Evolutionary conservation across 1,284 basidiomycete genomes (phyloP).

Genomic region (Papiliotrema terrestris): DNA sequence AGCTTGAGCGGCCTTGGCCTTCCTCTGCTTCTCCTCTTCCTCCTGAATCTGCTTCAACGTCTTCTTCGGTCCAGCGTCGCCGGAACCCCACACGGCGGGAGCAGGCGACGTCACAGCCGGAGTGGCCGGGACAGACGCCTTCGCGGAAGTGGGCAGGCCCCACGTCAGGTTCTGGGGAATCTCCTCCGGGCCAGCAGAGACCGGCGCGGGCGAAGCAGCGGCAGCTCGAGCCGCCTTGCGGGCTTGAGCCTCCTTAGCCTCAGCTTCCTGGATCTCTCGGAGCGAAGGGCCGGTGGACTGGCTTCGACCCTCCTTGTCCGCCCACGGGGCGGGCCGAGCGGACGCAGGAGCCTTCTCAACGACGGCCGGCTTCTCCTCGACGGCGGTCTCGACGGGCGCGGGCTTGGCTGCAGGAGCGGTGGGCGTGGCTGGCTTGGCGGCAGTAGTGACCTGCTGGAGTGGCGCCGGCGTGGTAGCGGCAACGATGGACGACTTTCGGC

Average conservation of each 20-base stretch:
- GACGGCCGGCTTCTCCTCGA: conserved; percentile 58
- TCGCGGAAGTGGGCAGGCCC: conserved; percentile 47
- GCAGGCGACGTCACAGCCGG: conserved; percentile 40
- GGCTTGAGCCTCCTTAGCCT: conserved; percentile 73
- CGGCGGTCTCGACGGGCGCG: conserved; percentile 51
- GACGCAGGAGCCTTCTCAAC: conserved; percentile 22
- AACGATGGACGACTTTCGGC: conserved; percentile 30
- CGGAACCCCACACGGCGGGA: conserved; percentile 43
- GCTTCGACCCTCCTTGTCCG: conserved; percentile 47
- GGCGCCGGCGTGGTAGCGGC: conserved; percentile 12
- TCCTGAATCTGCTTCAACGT: conserved; percentile 98
- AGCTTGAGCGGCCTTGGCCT: conserved; percentile 56
- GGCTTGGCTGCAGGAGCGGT: conserved; percentile 31
- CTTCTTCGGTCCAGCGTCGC: conserved; percentile 63
- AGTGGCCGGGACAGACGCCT: conserved; percentile 33
- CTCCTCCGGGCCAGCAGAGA: conserved; percentile 31
- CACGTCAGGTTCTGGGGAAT: conserved; percentile 47
- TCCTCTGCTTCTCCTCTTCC: conserved; percentile 78
- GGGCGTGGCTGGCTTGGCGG: conserved; percentile 12
- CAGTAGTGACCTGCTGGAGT: conserved; percentile 14
- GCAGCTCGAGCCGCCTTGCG: conserved; percentile 62
- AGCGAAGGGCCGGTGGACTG: conserved; percentile 60
- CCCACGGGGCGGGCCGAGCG: conserved; percentile 44
- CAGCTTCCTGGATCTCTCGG: conserved; percentile 93
- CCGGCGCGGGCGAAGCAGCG: conserved; percentile 53